Conservation (phyloP, 805 yeast genomes). For the Nakazawaea molendinolei region DNA sequence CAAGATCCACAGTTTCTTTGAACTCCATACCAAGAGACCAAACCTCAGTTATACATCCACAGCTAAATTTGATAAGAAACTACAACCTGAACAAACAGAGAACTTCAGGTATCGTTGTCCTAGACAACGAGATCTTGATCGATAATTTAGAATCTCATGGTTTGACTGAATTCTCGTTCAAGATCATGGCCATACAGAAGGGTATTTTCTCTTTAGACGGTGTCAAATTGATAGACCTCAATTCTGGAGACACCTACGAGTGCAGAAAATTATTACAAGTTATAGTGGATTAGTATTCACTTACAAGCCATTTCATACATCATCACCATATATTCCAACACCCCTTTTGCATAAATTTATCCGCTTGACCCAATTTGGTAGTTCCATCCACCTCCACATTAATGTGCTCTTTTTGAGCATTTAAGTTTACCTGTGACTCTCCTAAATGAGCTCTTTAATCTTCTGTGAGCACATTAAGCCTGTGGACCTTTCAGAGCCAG, state of each 20-base stretch:
- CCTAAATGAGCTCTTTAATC: no score
- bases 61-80: slow-evolving; percentile 21
- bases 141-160: slow-evolving; percentile 56
- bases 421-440: no score
- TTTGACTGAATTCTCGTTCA: slow-evolving; percentile 57
- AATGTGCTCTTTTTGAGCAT: no score
- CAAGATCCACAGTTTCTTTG: slow-evolving; percentile 12
- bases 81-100: slow-evolving; percentile 34
- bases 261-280: slow-evolving; percentile 69
- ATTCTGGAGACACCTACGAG: slow-evolving; percentile 60
- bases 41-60: slow-evolving; percentile 23
- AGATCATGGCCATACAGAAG: slow-evolving; percentile 51
- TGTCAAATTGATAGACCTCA: slow-evolving; percentile 55
- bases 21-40: slow-evolving; percentile 21
- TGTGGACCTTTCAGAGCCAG: no score
- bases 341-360: no score
- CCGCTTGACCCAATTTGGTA: no score
- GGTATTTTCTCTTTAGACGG: slow-evolving; percentile 65
- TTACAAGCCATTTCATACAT: not conserved
- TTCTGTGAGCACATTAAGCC: no score
- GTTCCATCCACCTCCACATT: no score
- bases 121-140: slow-evolving; percentile 59
- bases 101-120: slow-evolving; percentile 51
- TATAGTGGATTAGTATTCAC: slow-evolving; percentile 31
- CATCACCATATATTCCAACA: no score